Base-by-base conservation (phyloP, 768 basidiomycete genomes). In the Mycena galericulata region DNA sequence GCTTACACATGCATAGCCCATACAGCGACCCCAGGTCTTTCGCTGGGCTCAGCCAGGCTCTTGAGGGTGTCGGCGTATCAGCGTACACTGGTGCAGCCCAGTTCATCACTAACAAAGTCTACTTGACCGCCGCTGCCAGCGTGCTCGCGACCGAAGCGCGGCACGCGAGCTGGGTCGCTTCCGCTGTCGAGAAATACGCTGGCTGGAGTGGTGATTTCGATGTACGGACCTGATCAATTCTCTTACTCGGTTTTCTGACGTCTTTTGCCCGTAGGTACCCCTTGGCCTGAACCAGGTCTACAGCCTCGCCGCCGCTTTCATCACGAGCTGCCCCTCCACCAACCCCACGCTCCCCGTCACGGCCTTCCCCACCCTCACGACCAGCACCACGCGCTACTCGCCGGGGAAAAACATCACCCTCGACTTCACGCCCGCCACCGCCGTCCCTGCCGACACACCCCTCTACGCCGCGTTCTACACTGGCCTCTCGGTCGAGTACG, bases 71-170 rank as follows among this genome's bases (percentile, higher is more conserved):
- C 67, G 79, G 80, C 47, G 74, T 74, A 27, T 84, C 86, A 15
- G 88, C 89, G 24, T 90, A 91, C 77, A 79, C 83, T 22, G 89
- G 88, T 30, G 87, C 88, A 34, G 84, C 85, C 11, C 78, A 81
- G 58, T 82, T 79, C 63, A 83, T 90, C 75, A 74, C 75, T 53
- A 79, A 81, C 75, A 80, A 81, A 62, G 79, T 76, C 26, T 85
- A 84, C 75, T 73, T 88, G 20, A 84, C 86, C 29, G 86, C 84
- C 20, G 88, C 88, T 9, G 89, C 84, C 6, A 82, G 83, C 59
- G 86, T 91, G 69, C 83, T 89, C 54, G 80, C 87, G 43, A 86
- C 85, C 51, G 89, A 92, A 75, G 85, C 88, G 43, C 83, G 89
- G 43, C 89, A 90, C 68, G 84, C 85, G 15, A 79, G 83, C 38